phyloP scores from a whole-genome alignment of 148 eudicot species.

The Nyssa sinensis region DNA sequence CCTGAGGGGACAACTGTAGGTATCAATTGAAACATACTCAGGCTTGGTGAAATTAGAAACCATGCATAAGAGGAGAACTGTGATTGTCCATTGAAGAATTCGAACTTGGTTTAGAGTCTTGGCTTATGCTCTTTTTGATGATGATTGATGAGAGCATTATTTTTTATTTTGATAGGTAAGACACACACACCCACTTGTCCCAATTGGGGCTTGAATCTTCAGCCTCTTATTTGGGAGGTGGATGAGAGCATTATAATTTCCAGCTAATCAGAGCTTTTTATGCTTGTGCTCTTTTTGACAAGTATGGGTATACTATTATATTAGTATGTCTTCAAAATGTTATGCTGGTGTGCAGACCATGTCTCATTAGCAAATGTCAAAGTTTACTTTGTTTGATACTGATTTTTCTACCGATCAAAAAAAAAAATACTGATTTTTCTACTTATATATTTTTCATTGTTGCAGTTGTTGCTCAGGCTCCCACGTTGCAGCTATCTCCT shows the following conservation, averaged over 20 bases:
- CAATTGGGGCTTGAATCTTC: too few relatives aligned
- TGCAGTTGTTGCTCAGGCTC: constrained; percentile 55
- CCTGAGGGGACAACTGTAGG: not conserved
- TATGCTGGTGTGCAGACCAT: not conserved
- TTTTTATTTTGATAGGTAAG: too few relatives aligned
- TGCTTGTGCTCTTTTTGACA: not conserved
- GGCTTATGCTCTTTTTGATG: not conserved
- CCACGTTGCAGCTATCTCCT: constrained; percentile 44
- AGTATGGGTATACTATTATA: not conserved
- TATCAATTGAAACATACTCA: not conserved
- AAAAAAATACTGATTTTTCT: too few relatives aligned
- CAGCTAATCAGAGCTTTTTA: not conserved
- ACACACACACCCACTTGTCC: too few relatives aligned
- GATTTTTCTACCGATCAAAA: too few relatives aligned
- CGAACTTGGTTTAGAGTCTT: not conserved
- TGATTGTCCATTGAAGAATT: not conserved
- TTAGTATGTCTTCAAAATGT: not conserved
- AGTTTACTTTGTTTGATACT: not conserved
- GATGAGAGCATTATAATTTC: not conserved
- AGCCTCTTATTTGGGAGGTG: too few relatives aligned
- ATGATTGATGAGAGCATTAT: not conserved
- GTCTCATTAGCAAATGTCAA: not conserved
- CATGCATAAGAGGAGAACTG: not conserved
- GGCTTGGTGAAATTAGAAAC: not conserved
- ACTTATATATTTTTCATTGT: constrained; percentile 15